A percentile compares a stretch with the other conserved stretches of the same genome.
phyloP scores from a whole-genome alignment of 192 early-diverging fungal genomes.

The Umbelopsis isabellina region DNA sequence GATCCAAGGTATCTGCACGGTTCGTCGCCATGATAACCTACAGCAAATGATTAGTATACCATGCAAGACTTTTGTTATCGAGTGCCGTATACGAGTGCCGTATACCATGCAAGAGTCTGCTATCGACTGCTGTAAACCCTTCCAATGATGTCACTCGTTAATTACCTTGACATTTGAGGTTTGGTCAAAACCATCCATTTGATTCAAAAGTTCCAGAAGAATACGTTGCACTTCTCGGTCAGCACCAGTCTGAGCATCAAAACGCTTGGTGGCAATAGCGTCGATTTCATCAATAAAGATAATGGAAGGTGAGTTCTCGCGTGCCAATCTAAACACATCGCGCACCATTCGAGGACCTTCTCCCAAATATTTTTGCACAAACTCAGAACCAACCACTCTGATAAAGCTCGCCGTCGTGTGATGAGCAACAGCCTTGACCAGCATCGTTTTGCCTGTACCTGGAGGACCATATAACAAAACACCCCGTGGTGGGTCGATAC shows the following conservation, averaged over 20 bases:
- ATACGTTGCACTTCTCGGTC: conserved; percentile 99
- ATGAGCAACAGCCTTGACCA: conserved; percentile 99
- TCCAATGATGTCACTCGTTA: background rate
- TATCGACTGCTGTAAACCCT: background rate
- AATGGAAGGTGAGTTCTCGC: conserved; percentile 97
- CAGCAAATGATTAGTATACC: background rate
- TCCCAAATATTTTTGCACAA: conserved; percentile 99
- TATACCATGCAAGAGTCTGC: background rate
- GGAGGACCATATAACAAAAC: conserved; percentile 99
- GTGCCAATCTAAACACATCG: conserved; percentile 94
- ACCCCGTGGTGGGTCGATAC: conserved; percentile 98
- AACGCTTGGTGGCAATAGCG: conserved; percentile 97
- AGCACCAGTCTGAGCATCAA: conserved; percentile 97
- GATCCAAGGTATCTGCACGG: conserved; percentile 95
- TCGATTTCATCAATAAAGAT: conserved; percentile 99
- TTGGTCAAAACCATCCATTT: conserved; percentile 99
- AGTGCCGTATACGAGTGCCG: background rate
- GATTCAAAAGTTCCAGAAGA: conserved; percentile 95
- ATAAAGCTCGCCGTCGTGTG: conserved; percentile 97
- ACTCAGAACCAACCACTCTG: conserved; percentile 96
- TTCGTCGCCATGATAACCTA: conserved; percentile 99
- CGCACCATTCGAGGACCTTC: conserved; percentile 98
- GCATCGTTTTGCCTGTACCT: conserved; percentile 97
- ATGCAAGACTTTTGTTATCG: too few species aligned
- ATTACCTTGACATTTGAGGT: conserved; percentile 93